Evolutionary conservation across 108 stramenopile species (phyloP).

Genomic region (Conticribra guillardii): DNA sequence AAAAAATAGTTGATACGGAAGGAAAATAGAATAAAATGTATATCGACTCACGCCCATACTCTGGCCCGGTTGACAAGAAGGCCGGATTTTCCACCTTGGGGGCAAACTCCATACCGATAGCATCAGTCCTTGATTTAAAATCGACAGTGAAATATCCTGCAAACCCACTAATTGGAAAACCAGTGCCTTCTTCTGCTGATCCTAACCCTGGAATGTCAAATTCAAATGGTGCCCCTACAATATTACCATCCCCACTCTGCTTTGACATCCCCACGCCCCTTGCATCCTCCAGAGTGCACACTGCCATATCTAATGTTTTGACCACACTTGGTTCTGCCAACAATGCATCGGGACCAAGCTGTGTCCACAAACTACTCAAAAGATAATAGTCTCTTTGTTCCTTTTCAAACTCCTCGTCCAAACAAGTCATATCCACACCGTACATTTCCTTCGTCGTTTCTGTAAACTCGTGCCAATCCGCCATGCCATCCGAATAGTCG

Average conservation of each 20-base stretch:
- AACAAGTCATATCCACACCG: constrained; percentile 89
- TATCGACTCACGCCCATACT: constrained; percentile 81
- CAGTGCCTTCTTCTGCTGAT: constrained; percentile 2
- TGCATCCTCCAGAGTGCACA: constrained; percentile 93
- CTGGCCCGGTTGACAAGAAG: constrained; percentile 92
- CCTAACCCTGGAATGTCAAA: constrained; percentile 74
- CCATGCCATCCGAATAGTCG: constrained; percentile 88
- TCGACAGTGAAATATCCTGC: constrained; percentile 98
- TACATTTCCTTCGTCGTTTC: constrained; percentile 85
- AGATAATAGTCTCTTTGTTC: constrained; percentile 97
- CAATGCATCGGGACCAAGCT: constrained; percentile 83
- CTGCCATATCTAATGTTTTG: constrained; percentile 89
- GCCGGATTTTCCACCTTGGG: constrained; percentile 81
- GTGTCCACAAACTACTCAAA: constrained; percentile 90
- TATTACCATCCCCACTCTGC: constrained; percentile 41
- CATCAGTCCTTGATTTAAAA: constrained; percentile 86
- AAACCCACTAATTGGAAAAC: constrained; percentile 87
- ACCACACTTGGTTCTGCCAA: constrained; percentile 82
- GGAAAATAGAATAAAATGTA: too few species aligned
- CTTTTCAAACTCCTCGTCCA: constrained; percentile 86
- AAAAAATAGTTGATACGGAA: too few species aligned
- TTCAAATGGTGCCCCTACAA: constrained; percentile 64
- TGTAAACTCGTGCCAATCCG: constrained; percentile 91
- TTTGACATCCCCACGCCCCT: constrained; percentile 71
- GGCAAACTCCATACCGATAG: constrained; percentile 58